These are phyloP conservation scores for Termitomyces sp. DNA, from an alignment of 768 basidiomycete species.

Conservation along the genomic window DNA sequence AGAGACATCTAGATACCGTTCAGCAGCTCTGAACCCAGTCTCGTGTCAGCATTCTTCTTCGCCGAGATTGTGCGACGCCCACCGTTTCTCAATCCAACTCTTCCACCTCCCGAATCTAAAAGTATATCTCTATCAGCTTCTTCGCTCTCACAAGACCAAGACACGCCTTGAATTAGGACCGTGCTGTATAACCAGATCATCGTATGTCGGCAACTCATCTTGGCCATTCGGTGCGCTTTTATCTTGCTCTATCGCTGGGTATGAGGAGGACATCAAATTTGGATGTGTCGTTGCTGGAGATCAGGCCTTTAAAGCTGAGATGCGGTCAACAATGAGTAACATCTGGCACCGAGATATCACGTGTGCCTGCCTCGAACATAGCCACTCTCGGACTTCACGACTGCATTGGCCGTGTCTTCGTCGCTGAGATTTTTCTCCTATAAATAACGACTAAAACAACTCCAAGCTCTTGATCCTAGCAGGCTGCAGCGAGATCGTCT, in stretches of 20 bases:
- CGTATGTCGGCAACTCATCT: constrained; percentile 73
- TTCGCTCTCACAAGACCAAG: background rate
- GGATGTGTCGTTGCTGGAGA: background rate
- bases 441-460: no score
- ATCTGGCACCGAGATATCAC: background rate
- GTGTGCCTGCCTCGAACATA: background rate
- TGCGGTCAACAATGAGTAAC: constrained; percentile 1
- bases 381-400: no score
- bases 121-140: constrained; percentile 8
- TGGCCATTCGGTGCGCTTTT: constrained; percentile 23
- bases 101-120: constrained; percentile 81
- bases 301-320: background rate
- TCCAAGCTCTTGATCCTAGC: no score
- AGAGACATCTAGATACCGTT: constrained; percentile 67
- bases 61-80: constrained; percentile 10
- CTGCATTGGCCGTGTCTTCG: no score
- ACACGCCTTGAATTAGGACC: constrained; percentile 78
- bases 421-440: no score
- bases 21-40: constrained; percentile 61
- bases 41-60: constrained; percentile 1
- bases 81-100: constrained; percentile 90
- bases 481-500: no score
- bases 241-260: constrained; percentile 42
- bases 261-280: constrained; percentile 18
- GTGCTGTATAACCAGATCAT: constrained; percentile 70